Conservation (phyloP, 345 rosid genomes). For the Balakata baccata region DNA sequence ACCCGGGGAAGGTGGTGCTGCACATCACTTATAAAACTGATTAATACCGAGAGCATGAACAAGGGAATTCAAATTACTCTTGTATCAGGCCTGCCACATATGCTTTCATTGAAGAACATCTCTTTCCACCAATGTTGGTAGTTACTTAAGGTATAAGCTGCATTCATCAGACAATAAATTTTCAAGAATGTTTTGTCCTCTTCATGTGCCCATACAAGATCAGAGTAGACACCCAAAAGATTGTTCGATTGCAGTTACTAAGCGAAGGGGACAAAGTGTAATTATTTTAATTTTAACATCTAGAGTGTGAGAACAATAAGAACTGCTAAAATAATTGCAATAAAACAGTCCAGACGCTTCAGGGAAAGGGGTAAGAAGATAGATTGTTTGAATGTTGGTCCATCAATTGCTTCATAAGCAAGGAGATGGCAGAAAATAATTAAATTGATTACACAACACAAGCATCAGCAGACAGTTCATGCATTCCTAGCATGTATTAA, state of each 20-base stretch:
- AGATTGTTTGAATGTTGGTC: not conserved
- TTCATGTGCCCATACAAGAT: slow-evolving; percentile 38
- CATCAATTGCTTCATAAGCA: not conserved
- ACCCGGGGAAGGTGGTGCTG: slow-evolving; percentile 87
- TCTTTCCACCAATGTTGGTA: slow-evolving; percentile 87
- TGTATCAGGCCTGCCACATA: slow-evolving; percentile 88
- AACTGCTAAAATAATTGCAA: not conserved
- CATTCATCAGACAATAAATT: slow-evolving; percentile 86
- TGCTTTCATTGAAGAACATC: slow-evolving; percentile 86
- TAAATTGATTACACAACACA: not conserved
- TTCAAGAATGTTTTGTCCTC: slow-evolving; percentile 66
- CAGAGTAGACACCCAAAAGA: slow-evolving; percentile 31
- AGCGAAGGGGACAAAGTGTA: slow-evolving; percentile 14
- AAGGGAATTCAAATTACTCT: slow-evolving; percentile 97
- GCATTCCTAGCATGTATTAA: not conserved
- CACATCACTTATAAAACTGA: slow-evolving; percentile 99
- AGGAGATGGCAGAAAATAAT: not conserved
- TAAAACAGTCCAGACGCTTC: not conserved
- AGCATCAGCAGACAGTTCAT: not conserved
- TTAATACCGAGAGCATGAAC: slow-evolving; percentile 98
- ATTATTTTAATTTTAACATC: not conserved
- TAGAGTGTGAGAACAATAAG: not conserved
- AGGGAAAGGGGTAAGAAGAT: not conserved
- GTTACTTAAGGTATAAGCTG: slow-evolving; percentile 89
- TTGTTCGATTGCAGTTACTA: slow-evolving; percentile 16